Conservation (phyloP, 2,329 filamentous ascomycete genomes). For the Knufia fluminis region DNA sequence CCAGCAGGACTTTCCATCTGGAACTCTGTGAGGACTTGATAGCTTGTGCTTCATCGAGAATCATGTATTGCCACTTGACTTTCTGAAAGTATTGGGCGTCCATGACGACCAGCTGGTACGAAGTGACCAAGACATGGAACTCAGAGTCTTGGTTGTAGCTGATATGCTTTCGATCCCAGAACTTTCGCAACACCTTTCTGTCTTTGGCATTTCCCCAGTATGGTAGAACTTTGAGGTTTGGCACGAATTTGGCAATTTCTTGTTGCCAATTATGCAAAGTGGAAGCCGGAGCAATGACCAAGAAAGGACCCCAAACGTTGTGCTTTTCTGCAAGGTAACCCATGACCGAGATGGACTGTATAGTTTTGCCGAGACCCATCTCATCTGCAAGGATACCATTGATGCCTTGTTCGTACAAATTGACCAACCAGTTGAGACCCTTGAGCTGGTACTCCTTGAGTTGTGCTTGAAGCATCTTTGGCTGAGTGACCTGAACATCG, state of each 20-base stretch:
- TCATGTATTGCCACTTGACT: constrained; percentile 99
- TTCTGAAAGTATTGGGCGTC: constrained; percentile 98
- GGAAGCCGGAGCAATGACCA: constrained; percentile 91
- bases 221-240: constrained; percentile 84
- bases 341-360: constrained; percentile 99
- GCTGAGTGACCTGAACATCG: constrained; percentile 88
- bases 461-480: constrained; percentile 83
- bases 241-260: constrained; percentile 91
- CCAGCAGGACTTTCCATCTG: constrained; percentile 88
- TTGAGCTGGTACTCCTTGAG: constrained; percentile 99
- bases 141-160: constrained; percentile 88
- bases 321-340: constrained; percentile 94
- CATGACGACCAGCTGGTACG: constrained; percentile 92
- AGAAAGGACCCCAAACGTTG: constrained; percentile 95
- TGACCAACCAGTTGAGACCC: constrained; percentile 98
- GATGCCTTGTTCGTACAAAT: constrained; percentile 98
- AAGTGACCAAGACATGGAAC: constrained; percentile 94
- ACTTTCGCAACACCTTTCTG: constrained; percentile 91
- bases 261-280: constrained; percentile 99
- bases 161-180: constrained; percentile 97
- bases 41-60: constrained; percentile 93
- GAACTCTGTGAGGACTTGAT: constrained; percentile 98
- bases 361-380: constrained; percentile 98
- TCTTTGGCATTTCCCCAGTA: constrained; percentile 96
- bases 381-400: constrained; percentile 97